Percentiles rank a stretch among this genome's conserved stretches.
phyloP scores from a whole-genome alignment of 2,329 filamentous ascomycete genomes.

The Phialophora tarda region DNA sequence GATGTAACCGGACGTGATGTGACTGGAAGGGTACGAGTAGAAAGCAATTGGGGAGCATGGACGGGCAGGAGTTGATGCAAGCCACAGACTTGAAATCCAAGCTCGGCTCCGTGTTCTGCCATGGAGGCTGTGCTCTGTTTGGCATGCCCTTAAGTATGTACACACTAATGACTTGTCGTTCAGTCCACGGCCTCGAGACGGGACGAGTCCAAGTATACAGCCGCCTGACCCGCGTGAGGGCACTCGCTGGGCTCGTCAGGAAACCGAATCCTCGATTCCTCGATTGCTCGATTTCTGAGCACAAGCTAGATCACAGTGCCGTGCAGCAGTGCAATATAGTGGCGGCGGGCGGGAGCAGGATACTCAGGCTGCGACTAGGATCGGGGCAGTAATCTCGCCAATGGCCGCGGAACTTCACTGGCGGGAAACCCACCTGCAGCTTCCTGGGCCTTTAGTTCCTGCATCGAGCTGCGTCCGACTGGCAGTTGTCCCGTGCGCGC shows the following conservation, averaged over 20 bases:
- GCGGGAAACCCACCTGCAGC: slow-evolving; percentile 1
- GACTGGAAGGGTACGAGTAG: neutral
- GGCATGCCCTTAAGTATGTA: neutral
- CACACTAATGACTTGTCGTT: neutral
- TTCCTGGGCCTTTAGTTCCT: slow-evolving; percentile 14
- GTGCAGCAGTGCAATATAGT: slow-evolving; percentile 2
- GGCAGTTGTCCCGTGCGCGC: neutral
- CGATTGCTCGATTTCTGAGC: neutral
- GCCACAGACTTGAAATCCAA: neutral
- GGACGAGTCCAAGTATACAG: no score
- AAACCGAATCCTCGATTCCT: neutral
- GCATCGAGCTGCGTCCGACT: slow-evolving; percentile 1
- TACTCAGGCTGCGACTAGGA: neutral
- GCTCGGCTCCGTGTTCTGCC: neutral
- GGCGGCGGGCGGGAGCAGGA: slow-evolving; percentile 18
- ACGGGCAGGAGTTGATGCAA: neutral
- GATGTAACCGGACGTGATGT: neutral
- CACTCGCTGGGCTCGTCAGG: neutral
- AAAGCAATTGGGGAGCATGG: neutral
- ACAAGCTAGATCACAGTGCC: neutral
- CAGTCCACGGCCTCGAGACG: neutral
- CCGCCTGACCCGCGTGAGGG: neutral
- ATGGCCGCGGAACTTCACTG: neutral
- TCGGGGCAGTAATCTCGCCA: slow-evolving; percentile 4
- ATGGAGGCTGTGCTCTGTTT: neutral